phyloP scores from a whole-genome alignment of 345 rosid species.

The Bruguiera sexangula region DNA sequence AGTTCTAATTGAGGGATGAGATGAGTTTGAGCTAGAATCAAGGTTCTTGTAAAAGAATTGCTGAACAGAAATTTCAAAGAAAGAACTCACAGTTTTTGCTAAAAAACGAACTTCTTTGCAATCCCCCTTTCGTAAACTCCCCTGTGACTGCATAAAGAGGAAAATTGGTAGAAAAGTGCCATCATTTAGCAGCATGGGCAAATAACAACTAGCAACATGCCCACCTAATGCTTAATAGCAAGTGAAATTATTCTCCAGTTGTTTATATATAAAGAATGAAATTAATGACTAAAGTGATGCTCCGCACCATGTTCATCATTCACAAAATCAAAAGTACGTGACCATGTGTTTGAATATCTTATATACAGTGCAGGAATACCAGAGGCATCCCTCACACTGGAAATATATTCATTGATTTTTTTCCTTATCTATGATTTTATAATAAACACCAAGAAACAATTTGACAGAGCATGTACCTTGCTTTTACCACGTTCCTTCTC shows the following conservation, averaged over 20 bases:
- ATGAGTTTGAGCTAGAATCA: neutral
- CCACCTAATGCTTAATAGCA: too few species aligned
- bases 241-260: too few species aligned
- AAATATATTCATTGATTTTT: neutral
- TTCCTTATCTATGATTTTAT: neutral
- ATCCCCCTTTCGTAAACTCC: constrained; percentile 34
- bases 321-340: too few species aligned
- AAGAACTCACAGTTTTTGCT: constrained; percentile 63
- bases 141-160: constrained; percentile 38
- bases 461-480: constrained; percentile 34
- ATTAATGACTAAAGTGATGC: too few species aligned
- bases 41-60: neutral
- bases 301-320: too few species aligned
- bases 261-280: too few species aligned
- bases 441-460: constrained; percentile 6
- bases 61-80: constrained; percentile 7
- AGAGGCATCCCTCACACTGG: neutral
- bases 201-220: neutral
- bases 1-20: neutral
- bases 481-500: constrained; percentile 56
- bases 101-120: constrained; percentile 77
- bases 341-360: too few species aligned
- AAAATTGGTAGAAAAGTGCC: constrained; percentile 4
- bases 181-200: neutral
- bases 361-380: neutral